Percentiles rank a stretch among this genome's conserved stretches.
These are phyloP conservation scores for Colletotrichum somersetense DNA, from an alignment of 2,329 filamentous ascomycete species.

Conservation along the genomic window DNA sequence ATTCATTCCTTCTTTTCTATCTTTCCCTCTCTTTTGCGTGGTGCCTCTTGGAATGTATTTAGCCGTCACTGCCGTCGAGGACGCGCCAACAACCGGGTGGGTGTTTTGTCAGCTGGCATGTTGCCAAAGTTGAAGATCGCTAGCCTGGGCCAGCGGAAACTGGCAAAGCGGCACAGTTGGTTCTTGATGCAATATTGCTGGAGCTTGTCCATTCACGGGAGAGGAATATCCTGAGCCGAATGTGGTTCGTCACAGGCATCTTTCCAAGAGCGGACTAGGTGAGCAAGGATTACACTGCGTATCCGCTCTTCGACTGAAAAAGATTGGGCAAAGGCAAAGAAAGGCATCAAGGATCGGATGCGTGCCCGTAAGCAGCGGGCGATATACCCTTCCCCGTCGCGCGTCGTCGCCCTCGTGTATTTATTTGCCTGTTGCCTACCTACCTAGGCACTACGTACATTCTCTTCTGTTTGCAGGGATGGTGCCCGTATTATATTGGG, in stretches of 20 bases:
- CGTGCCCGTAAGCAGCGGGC: neutral
- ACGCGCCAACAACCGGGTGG: constrained; percentile 13
- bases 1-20: no score
- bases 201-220: constrained; percentile 18
- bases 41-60: constrained; percentile 4
- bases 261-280: constrained; percentile 10
- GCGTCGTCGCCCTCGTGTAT: neutral
- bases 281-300: neutral
- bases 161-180: constrained; percentile 30
- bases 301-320: neutral
- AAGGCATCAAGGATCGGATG: neutral
- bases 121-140: neutral
- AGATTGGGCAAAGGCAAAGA: constrained; percentile 13
- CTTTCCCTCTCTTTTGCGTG: no score
- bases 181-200: constrained; percentile 13
- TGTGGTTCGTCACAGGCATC: neutral
- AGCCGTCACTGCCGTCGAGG: constrained; percentile 10
- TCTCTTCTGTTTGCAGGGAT: neutral
- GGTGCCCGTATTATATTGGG: neutral
- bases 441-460: no score
- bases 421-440: neutral
- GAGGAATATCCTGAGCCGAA: constrained; percentile 17
- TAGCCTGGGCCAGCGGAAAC: constrained; percentile 17
- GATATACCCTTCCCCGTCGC: neutral
- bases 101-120: neutral